phyloP scores from a whole-genome alignment of 2,329 filamentous ascomycete genomes.

The Tolypocladium tropicale region DNA sequence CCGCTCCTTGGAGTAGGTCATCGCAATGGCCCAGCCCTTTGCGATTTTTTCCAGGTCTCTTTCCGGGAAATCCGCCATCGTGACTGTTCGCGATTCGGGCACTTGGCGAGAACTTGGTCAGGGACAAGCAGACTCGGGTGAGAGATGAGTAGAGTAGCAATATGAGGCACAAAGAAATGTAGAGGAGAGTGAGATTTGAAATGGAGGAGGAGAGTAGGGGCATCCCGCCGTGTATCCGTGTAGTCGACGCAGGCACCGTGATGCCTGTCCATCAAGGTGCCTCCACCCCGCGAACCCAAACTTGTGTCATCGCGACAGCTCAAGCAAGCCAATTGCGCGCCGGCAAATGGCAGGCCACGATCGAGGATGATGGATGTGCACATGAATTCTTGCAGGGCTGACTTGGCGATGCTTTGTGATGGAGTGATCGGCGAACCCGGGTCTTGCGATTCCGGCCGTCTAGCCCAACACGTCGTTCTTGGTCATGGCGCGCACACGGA shows the following conservation, averaged over 20 bases:
- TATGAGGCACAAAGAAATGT: neutral
- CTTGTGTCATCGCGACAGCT: neutral
- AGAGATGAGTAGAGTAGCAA: neutral
- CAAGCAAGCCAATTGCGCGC: neutral
- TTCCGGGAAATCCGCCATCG: constrained; percentile 15
- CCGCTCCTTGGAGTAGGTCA: constrained; percentile 23
- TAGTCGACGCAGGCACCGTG: neutral
- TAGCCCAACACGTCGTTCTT: neutral
- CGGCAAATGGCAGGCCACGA: neutral
- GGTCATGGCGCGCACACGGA: neutral
- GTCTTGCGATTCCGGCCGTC: neutral
- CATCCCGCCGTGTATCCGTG: neutral
- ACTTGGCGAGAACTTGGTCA: neutral
- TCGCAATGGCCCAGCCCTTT: constrained; percentile 27
- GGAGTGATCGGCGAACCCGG: neutral
- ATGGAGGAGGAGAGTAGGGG: neutral
- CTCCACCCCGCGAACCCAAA: neutral
- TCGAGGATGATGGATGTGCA: neutral
- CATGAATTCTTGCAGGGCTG: neutral
- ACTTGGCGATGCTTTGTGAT: neutral
- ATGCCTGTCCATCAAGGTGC: constrained; percentile 4
- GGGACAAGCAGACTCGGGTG: too few species aligned
- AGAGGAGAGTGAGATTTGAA: neutral
- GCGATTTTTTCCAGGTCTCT: constrained; percentile 22
- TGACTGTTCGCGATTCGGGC: neutral